These are phyloP conservation scores for Nannizziopsis arthrosporioides DNA, from an alignment of 2,329 filamentous ascomycete genomes.

Conservation along the genomic window DNA sequence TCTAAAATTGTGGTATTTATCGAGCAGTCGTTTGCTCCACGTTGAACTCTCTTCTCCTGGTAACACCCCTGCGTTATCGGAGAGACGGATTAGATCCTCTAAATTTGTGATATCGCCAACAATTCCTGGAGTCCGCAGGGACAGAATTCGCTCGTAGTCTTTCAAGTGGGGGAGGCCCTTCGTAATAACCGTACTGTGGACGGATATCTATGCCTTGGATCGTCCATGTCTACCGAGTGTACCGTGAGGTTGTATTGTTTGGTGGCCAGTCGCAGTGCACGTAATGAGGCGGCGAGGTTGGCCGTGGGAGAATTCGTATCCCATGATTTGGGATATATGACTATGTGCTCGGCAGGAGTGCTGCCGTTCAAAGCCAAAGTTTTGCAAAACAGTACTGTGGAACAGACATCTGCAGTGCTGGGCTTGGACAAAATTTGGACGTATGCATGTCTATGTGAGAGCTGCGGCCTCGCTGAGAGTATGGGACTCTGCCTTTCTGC, in stretches of 20 bases:
- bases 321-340: constrained; percentile 38
- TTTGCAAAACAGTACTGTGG: constrained; percentile 35
- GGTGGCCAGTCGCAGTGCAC: constrained; percentile 29
- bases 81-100: constrained; percentile 28
- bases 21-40: background rate
- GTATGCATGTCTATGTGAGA: constrained; percentile 26
- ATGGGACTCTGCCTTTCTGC: background rate
- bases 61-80: background rate
- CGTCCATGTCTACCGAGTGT: constrained; percentile 31
- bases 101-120: constrained; percentile 29
- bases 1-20: background rate
- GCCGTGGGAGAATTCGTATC: constrained; percentile 23
- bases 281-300: constrained; percentile 25
- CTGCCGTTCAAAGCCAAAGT: constrained; percentile 27
- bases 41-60: background rate
- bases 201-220: constrained; percentile 6
- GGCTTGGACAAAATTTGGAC: constrained; percentile 35
- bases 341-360: constrained; percentile 31
- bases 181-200: constrained; percentile 14
- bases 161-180: constrained; percentile 28
- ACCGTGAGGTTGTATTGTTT: constrained; percentile 32
- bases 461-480: background rate
- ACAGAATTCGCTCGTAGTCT: constrained; percentile 36
- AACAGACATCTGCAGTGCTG: constrained; percentile 36
- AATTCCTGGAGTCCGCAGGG: constrained; percentile 33